Evolutionary conservation across 108 stramenopile species (phyloP).

Genomic region (Fragilaria radians): DNA sequence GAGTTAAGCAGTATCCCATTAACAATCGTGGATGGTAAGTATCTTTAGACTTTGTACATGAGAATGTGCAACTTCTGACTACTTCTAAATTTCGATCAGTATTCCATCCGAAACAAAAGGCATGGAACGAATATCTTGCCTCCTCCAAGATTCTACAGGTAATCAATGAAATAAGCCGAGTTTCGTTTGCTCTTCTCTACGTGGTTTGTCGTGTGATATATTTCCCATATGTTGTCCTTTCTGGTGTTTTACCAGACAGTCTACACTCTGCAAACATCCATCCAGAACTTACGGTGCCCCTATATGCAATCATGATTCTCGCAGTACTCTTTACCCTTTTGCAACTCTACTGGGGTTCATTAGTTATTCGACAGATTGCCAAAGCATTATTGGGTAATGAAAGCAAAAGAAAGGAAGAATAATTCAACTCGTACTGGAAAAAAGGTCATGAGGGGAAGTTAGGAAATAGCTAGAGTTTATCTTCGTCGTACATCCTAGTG

Average conservation of each 20-base stretch:
- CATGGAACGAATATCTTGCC: constrained; percentile 41
- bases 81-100: not conserved
- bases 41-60: not conserved
- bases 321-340: constrained; percentile 30
- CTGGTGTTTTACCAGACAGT: constrained; percentile 32
- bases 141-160: constrained; percentile 8
- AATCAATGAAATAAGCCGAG: constrained; percentile 29
- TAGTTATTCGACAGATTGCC: constrained; percentile 36
- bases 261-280: constrained; percentile 5
- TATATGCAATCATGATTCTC: constrained; percentile 19
- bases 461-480: too few species aligned
- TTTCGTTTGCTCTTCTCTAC: constrained; percentile 46
- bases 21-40: constrained; percentile 33
- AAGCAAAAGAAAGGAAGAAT: not conserved
- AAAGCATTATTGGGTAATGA: constrained; percentile 19
- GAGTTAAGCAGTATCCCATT: constrained; percentile 58
- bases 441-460: too few species aligned
- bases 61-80: not conserved
- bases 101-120: constrained; percentile 53
- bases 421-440: too few species aligned
- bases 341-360: constrained; percentile 46
- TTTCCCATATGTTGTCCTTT: constrained; percentile 39
- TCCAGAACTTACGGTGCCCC: constrained; percentile 23
- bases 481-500: too few species aligned
- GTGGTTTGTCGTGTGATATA: constrained; percentile 43